phyloP scores from a whole-genome alignment of 169 alveolate species.

The Cryptosporidium xiaoi region DNA sequence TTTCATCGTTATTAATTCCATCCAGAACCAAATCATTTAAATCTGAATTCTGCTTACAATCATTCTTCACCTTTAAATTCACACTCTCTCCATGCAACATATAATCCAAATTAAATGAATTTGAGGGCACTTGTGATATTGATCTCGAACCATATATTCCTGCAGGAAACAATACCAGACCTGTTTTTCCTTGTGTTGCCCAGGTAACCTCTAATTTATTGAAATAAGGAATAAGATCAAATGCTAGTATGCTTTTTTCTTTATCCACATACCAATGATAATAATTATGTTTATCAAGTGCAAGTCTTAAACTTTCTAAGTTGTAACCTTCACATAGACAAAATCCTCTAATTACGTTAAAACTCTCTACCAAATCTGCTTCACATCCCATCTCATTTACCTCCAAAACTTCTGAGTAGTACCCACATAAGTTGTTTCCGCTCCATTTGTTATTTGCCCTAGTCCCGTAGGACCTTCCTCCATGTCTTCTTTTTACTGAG shows the following conservation, averaged over 20 bases:
- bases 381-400: background rate
- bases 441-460: slow-evolving; percentile 10
- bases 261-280: slow-evolving; percentile 66
- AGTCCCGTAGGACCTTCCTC: slow-evolving; percentile 11
- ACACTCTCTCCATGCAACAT: background rate
- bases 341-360: slow-evolving; percentile 64
- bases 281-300: slow-evolving; percentile 54
- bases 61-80: no score
- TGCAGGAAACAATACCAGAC: slow-evolving; percentile 63
- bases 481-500: slow-evolving; percentile 6
- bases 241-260: slow-evolving; percentile 44
- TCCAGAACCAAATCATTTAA: no score
- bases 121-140: background rate
- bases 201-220: slow-evolving; percentile 63
- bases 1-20: no score
- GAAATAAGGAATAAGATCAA: slow-evolving; percentile 54
- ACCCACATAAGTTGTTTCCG: slow-evolving; percentile 1
- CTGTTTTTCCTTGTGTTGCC: slow-evolving; percentile 61
- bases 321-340: slow-evolving; percentile 64
- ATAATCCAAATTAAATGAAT: background rate
- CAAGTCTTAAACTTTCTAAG: slow-evolving; percentile 29
- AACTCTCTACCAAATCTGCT: slow-evolving; percentile 13
- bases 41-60: no score
- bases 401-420: background rate
- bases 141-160: slow-evolving; percentile 31